Evolutionary conservation across 179 eudicot genomes (phyloP).

Genomic region (Camellia oleifera): DNA sequence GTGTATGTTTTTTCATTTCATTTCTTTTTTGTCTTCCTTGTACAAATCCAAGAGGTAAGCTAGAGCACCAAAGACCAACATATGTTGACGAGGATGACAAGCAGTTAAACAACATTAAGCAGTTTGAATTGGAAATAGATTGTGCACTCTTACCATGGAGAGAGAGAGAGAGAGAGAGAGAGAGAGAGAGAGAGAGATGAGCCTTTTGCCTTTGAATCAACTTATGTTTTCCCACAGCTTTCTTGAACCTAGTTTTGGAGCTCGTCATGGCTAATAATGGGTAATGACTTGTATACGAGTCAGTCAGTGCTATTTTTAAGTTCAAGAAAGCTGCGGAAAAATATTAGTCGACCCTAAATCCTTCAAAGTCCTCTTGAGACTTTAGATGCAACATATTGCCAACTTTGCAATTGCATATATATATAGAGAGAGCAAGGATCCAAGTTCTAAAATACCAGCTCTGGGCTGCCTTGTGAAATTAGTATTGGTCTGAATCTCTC

Average conservation of each 20-base stretch:
- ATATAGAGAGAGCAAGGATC: no score
- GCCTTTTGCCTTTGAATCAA: not conserved
- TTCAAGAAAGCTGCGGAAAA: conserved; percentile 3
- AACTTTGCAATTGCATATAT: not conserved
- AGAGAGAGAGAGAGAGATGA: not conserved
- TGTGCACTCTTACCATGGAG: not conserved
- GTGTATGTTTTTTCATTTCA: no score
- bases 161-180: not conserved
- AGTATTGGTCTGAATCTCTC: no score
- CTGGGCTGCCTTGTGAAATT: no score
- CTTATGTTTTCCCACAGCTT: conserved; percentile 1
- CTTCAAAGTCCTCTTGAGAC: not conserved
- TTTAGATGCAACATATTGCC: not conserved
- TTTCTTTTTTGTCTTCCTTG: no score
- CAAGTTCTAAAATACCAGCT: no score
- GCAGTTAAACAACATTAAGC: no score
- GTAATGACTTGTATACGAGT: no score
- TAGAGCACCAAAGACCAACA: no score
- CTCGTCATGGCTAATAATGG: not conserved
- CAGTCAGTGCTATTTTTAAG: not conserved
- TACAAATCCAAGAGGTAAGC: no score
- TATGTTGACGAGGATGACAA: no score
- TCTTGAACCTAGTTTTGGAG: not conserved
- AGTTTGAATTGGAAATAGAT: no score
- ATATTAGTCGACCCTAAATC: not conserved